These are phyloP conservation scores for Microcos paniculata DNA, from an alignment of 345 rosid species.

Conservation along the genomic window DNA sequence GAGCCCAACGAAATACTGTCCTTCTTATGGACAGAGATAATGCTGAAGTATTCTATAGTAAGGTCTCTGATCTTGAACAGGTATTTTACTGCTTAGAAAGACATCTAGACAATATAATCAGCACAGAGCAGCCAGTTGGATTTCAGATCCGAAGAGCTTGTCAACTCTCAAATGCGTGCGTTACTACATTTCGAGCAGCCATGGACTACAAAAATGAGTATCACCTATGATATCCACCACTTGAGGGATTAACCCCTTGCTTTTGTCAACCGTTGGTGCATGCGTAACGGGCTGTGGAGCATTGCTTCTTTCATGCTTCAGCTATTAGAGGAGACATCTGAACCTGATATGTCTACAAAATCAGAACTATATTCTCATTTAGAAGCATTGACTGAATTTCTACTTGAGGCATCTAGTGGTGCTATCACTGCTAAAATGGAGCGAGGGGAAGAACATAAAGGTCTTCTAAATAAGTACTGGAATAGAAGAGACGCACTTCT, in stretches of 20 bases:
- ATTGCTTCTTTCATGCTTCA: conserved; percentile 74
- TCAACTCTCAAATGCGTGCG: conserved; percentile 79
- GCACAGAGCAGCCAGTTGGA: conserved; percentile 51
- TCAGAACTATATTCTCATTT: conserved; percentile 55
- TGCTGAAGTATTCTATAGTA: conserved; percentile 93
- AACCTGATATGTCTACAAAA: conserved; percentile 57
- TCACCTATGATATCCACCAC: conserved; percentile 92
- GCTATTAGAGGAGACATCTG: conserved; percentile 51
- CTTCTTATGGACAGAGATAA: conserved; percentile 96
- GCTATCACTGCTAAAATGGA: conserved; percentile 71
- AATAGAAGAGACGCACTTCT: conserved; percentile 69
- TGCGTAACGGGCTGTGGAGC: conserved; percentile 85
- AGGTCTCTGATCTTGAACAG: conserved; percentile 89
- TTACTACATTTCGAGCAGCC: conserved; percentile 56
- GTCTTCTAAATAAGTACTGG: conserved; percentile 74
- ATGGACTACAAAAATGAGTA: conserved; percentile 71
- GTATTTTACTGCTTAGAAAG: conserved; percentile 70
- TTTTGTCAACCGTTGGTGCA: conserved; percentile 58
- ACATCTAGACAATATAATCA: conserved; percentile 66
- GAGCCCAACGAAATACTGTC: conserved; percentile 77
- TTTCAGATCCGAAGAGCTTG: conserved; percentile 69
- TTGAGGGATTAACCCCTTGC: conserved; percentile 85
- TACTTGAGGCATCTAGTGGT: conserved; percentile 69
- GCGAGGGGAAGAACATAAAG: conserved; percentile 67
- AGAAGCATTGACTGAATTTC: conserved; percentile 61